Conservation (phyloP, 1,284 basidiomycete species). For the Ceraceosorus guamensis region DNA sequence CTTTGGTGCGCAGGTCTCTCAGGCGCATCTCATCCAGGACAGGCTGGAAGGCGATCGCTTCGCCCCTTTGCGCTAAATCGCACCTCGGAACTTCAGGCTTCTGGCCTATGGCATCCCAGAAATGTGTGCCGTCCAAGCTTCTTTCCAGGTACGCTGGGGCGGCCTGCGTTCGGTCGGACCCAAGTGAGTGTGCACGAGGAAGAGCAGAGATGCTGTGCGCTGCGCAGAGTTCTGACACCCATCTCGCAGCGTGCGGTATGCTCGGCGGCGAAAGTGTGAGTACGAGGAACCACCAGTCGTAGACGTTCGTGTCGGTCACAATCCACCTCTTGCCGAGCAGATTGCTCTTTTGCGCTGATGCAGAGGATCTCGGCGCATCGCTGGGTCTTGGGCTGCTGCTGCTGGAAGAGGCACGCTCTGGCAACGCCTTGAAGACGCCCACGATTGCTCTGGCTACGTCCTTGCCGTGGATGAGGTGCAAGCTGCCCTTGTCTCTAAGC, state of each 20-base stretch:
- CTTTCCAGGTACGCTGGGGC: constrained; percentile 12
- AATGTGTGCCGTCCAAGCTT: constrained; percentile 10
- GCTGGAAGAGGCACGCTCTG: neutral
- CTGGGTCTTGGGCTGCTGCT: too few relatives aligned
- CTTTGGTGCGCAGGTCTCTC: neutral
- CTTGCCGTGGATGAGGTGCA: constrained; percentile 37
- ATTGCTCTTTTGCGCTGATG: neutral
- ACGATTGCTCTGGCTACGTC: constrained; percentile 33
- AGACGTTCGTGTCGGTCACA: constrained; percentile 16
- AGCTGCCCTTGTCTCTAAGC: constrained; percentile 24
- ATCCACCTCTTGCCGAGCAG: constrained; percentile 38
- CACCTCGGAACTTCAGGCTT: constrained; percentile 7
- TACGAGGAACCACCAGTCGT: constrained; percentile 20
- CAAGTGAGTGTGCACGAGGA: constrained; percentile 6
- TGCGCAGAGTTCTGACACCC: constrained; percentile 9
- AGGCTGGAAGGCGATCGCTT: neutral
- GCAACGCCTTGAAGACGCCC: constrained; percentile 13
- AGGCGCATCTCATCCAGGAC: neutral
- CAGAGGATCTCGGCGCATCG: too few relatives aligned
- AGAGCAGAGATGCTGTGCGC: constrained; percentile 5
- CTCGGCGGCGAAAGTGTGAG: constrained; percentile 1
- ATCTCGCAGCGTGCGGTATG: neutral
- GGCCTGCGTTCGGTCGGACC: neutral
- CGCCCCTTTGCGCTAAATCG: neutral
- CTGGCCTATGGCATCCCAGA: constrained; percentile 10